Evolutionary conservation across 176 grass and related monocot species (phyloP).

Genomic region (Metroxylon sagu): DNA sequence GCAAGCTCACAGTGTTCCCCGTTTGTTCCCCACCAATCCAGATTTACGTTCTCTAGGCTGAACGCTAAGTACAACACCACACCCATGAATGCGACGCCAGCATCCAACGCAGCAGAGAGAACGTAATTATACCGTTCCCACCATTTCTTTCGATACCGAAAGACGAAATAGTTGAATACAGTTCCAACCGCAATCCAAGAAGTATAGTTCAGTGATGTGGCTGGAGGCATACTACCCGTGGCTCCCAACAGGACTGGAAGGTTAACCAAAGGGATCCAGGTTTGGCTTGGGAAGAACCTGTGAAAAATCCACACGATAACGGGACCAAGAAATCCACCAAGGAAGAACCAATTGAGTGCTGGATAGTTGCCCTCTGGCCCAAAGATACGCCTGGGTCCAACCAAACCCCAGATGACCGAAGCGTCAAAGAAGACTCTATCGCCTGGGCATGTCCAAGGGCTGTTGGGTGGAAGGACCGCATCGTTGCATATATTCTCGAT

Average conservation of each 20-base stretch:
- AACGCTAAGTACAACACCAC: conserved; percentile 57
- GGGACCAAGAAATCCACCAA: conserved; percentile 36
- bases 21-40: conserved; percentile 44
- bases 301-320: conserved; percentile 52
- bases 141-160: conserved; percentile 55
- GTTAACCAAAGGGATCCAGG: conserved; percentile 59
- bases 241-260: conserved; percentile 67
- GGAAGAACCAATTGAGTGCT: conserved; percentile 67
- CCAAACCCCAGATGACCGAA: conserved; percentile 71
- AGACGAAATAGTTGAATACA: conserved; percentile 73
- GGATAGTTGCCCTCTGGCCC: conserved; percentile 35
- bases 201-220: conserved; percentile 57
- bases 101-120: conserved; percentile 53
- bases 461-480: conserved; percentile 30
- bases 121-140: conserved; percentile 81
- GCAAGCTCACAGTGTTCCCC: conserved; percentile 66
- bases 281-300: conserved; percentile 34
- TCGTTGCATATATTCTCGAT: conserved; percentile 38
- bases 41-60: conserved; percentile 35
- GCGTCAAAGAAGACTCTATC: conserved; percentile 65
- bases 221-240: conserved; percentile 47
- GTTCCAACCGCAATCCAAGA: conserved; percentile 50
- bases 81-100: conserved; percentile 69
- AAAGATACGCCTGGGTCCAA: conserved; percentile 44
- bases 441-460: conserved; percentile 60